phyloP scores from a whole-genome alignment of 257 asterid species.

The Petunia secreta region DNA sequence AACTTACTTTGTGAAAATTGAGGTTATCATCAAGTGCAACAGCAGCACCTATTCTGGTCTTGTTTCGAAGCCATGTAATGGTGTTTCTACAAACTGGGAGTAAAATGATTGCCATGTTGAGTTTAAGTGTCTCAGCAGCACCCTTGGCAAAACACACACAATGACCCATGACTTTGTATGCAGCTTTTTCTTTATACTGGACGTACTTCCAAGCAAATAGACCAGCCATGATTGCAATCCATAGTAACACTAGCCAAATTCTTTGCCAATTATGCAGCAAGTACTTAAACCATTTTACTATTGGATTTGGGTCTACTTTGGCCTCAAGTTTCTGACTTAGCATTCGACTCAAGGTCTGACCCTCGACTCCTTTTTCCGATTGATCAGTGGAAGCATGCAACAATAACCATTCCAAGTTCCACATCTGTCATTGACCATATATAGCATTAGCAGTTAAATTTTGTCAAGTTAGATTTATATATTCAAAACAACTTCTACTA shows the following conservation, averaged over 20 bases:
- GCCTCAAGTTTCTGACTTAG: constrained; percentile 88
- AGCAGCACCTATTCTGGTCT: constrained; percentile 59
- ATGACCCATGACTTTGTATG: constrained; percentile 65
- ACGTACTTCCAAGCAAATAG: constrained; percentile 75
- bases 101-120: constrained; percentile 87
- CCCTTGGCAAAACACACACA: constrained; percentile 97
- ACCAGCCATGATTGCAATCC: constrained; percentile 90
- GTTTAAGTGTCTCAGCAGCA: constrained; percentile 93
- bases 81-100: constrained; percentile 90
- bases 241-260: constrained; percentile 79
- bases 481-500: neutral
- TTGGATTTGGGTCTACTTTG: constrained; percentile 40
- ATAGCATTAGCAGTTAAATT: neutral
- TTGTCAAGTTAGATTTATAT: neutral
- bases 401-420: constrained; percentile 75
- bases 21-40: constrained; percentile 88
- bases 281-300: constrained; percentile 62
- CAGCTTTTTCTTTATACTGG: constrained; percentile 61
- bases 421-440: constrained; percentile 51
- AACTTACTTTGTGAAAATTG: constrained; percentile 76
- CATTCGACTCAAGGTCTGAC: constrained; percentile 78
- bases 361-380: constrained; percentile 62
- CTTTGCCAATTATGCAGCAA: constrained; percentile 86
- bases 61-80: constrained; percentile 92
- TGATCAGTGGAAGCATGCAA: constrained; percentile 71